Evolutionary conservation across 768 basidiomycete genomes (phyloP), one percentile per base, ranked within the genome.

Genomic region (Russula sp.): DNA sequence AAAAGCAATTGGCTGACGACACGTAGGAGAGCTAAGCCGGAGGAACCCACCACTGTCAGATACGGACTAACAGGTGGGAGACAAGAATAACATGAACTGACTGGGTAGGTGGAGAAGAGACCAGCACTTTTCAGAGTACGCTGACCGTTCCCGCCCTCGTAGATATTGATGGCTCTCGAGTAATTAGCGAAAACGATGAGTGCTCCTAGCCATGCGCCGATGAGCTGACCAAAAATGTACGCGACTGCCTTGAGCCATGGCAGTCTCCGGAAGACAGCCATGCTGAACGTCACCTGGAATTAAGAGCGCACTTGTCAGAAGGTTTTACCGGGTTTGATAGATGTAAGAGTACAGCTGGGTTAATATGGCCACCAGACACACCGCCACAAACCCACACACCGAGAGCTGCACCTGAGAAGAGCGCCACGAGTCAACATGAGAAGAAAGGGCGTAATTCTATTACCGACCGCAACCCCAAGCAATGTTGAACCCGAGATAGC

Each of bases 171-270:
- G 13, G 84, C 87, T 71, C 84, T 80, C 68, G 81, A 80, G 71
- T 87, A 89, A 69, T 85, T 84, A 6, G 78, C 87, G 65, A 86
- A 89, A 32, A 84, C 73, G 52, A 85, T 71, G 4, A 80, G 82
- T 22, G 81, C 82, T 20, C 86, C 88, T 51, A 83, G 78, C 36
- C 87, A 68, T 2, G 75, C 87, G 32, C 88, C 88, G 58, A 88
- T 71, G 18, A 86, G 60, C 71, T 90, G 88, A 1, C 85, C 81
- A 55, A 84, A 69, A 46, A 88, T 81, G 72, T 85, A 91, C 22
- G 69, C 79, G 1, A 89, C 89, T 0, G 90, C 90, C 72, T 92
- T 92, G 69, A 79, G 80, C 87, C 88, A 88, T 0, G 90, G 88
- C 74, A 93, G 92, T 49, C 80, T 79, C 67, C 90, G 83, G 73